A percentile compares a stretch with the other conserved stretches of the same genome.
phyloP scores from a whole-genome alignment of 2,329 filamentous ascomycete genomes.

The Claviceps humidiphila region DNA sequence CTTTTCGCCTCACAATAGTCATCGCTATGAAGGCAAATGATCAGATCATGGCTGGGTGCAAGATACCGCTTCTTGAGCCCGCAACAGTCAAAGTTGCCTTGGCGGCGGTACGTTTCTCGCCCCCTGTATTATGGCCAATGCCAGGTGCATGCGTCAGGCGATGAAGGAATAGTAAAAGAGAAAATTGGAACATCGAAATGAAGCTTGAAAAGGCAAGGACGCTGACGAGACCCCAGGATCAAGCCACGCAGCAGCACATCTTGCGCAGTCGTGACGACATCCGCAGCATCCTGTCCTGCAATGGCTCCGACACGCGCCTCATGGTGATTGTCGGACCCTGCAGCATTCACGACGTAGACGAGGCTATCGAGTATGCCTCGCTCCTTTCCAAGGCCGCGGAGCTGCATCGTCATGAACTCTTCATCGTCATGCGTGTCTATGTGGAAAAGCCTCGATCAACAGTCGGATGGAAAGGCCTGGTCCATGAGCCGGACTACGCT shows the following conservation, averaged over 20 bases:
- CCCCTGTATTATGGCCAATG: background rate
- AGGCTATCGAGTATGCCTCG: conserved; percentile 87
- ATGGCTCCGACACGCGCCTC: conserved; percentile 27
- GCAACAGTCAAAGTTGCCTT: background rate
- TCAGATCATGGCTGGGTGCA: background rate
- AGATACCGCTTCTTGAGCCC: background rate
- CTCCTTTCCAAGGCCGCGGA: conserved; percentile 67
- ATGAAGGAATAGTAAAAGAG: too few species aligned
- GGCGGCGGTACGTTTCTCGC: background rate
- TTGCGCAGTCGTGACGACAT: background rate
- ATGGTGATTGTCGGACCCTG: conserved; percentile 83
- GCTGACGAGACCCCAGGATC: background rate
- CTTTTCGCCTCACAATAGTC: too few species aligned
- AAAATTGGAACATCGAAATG: too few species aligned
- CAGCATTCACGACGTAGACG: conserved; percentile 88
- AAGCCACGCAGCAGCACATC: background rate
- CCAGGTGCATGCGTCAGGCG: too few species aligned
- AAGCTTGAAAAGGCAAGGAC: background rate
- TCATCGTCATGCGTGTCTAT: conserved; percentile 97
- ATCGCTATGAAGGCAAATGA: background rate
- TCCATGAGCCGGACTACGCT: conserved; percentile 97
- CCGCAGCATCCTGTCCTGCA: background rate
- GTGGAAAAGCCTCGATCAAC: conserved; percentile 97
- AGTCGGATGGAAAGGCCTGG: conserved; percentile 95
- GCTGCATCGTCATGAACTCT: conserved; percentile 77